These are phyloP conservation scores for Podospora comata DNA, from an alignment of 495 filamentous ascomycete species.

Conservation along the genomic window DNA sequence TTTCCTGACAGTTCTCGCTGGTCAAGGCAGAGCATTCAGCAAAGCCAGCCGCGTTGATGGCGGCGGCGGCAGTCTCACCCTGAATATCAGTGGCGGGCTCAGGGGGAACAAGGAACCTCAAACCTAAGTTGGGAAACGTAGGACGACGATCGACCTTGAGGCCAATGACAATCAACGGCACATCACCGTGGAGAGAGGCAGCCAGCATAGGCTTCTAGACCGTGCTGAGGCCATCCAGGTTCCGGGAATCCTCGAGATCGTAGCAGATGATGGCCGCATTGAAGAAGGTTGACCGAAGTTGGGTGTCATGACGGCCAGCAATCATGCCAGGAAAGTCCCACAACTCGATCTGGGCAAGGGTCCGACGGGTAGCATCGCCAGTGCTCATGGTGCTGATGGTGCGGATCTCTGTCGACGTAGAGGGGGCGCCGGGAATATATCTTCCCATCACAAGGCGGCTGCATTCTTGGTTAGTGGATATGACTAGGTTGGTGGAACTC, in stretches of 20 bases:
- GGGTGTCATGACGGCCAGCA: neutral
- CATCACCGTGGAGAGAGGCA: slow-evolving; percentile 20
- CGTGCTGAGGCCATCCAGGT: slow-evolving; percentile 11
- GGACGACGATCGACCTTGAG: slow-evolving; percentile 28
- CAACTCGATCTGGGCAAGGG: slow-evolving; percentile 24
- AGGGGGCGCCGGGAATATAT: slow-evolving; percentile 8
- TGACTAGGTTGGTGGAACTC: neutral
- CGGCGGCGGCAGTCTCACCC: slow-evolving; percentile 8
- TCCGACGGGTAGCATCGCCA: neutral
- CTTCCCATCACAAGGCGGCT: slow-evolving; percentile 11
- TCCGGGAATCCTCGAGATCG: slow-evolving; percentile 23
- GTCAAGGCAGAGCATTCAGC: slow-evolving; percentile 28
- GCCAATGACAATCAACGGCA: slow-evolving; percentile 28
- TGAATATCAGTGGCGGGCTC: slow-evolving; percentile 11
- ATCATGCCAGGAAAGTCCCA: slow-evolving; percentile 32
- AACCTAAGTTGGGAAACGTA: neutral
- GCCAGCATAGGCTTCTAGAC: slow-evolving; percentile 27
- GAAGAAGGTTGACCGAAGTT: slow-evolving; percentile 25
- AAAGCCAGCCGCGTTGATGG: slow-evolving; percentile 17
- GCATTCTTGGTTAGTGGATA: slow-evolving; percentile 10
- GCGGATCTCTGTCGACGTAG: slow-evolving; percentile 16
- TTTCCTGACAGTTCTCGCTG: slow-evolving; percentile 21
- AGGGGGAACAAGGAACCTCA: slow-evolving; percentile 18
- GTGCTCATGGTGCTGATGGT: slow-evolving; percentile 13
- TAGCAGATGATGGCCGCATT: slow-evolving; percentile 34